phyloP scores from a whole-genome alignment of 495 filamentous ascomycete genomes.

The Cetradonia linearis region DNA sequence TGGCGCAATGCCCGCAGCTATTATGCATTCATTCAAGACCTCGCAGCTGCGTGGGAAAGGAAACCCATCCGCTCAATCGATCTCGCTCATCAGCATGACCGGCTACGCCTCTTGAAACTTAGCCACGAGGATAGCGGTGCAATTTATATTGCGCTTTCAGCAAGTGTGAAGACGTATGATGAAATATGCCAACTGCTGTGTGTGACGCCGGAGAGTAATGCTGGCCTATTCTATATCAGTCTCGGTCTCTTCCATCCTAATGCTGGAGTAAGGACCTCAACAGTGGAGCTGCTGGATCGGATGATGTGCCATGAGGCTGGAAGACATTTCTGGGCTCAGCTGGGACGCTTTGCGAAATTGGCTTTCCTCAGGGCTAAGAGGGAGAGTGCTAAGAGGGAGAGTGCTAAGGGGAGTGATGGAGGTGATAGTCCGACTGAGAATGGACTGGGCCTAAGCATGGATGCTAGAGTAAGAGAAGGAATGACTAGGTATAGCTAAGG shows the following conservation, averaged over 20 bases:
- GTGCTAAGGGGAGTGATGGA: conserved; percentile 9
- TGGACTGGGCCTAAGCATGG: conserved; percentile 8
- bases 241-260: conserved; percentile 92
- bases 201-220: conserved; percentile 75
- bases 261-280: conserved; percentile 62
- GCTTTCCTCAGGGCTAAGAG: conserved; percentile 39
- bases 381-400: conserved; percentile 25
- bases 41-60: conserved; percentile 43
- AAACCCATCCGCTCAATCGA: conserved; percentile 77
- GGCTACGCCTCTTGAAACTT: conserved; percentile 68
- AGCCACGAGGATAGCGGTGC: conserved; percentile 57
- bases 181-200: conserved; percentile 82
- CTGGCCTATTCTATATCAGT: conserved; percentile 82
- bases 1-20: conserved; percentile 94
- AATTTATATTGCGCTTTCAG: conserved; percentile 70
- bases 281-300: conserved; percentile 70
- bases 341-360: conserved; percentile 82
- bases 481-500: conserved; percentile 1
- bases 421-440: conserved; percentile 14
- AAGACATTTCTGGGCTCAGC: conserved; percentile 77
- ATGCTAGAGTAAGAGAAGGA: conserved; percentile 17
- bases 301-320: conserved; percentile 82
- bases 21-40: conserved; percentile 84
- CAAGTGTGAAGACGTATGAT: conserved; percentile 69
- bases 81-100: conserved; percentile 84